Base-by-base conservation (phyloP, 2,329 filamentous ascomycete species). In the Alternaria infectoria region DNA sequence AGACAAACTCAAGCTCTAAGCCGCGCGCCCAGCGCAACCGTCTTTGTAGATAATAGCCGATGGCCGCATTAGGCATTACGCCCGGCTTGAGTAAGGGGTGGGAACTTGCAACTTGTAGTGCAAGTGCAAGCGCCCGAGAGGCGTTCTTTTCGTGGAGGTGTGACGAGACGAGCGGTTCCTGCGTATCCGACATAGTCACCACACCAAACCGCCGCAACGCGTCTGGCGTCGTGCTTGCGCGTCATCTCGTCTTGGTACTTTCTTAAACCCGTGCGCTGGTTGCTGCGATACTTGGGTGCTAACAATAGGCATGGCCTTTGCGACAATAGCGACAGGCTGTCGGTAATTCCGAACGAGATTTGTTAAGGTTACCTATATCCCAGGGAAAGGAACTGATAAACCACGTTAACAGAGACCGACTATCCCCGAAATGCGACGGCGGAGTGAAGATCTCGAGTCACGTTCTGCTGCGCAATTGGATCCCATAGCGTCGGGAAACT, bases 391-490 rank as follows among this genome's bases (percentile, higher is more conserved):
- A 40, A 40, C n/a, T 17, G 36, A 40, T 40, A 40, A 3, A 40
- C 36, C 36, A 40, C 36, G 36, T 40, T 52, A 21, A 36, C 12
- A 40, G 13, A 36, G 32, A 36, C 19, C 2, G 19, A 15, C 19
- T 52, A 52, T 36, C 7, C 49, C 49, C 49, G 49, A 52, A 40
- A 40, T 52, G 49, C 15, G 49, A 5, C 49, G 13, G 32, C 32
- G 19, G 7, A 40, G 36, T 40, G 30, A 52, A 21, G n/a, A 15
- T 32, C 30, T 32, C 49, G 49, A 52, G 49, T 58, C 59, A 58
- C 54, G 59, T 58, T 58, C 30, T 43, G 17, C 10, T 30, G 26
- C 25, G 30, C 54, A 32, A 62, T 62, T 62, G 59, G 59, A 30
- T 46, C 13, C 59, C 49, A 40, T 52, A 23, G 28, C 15, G 19